A percentile compares a stretch with the other conserved stretches of the same genome.
Evolutionary conservation across 495 filamentous ascomycete species (phyloP).

Genomic region (Xylaria sp.): DNA sequence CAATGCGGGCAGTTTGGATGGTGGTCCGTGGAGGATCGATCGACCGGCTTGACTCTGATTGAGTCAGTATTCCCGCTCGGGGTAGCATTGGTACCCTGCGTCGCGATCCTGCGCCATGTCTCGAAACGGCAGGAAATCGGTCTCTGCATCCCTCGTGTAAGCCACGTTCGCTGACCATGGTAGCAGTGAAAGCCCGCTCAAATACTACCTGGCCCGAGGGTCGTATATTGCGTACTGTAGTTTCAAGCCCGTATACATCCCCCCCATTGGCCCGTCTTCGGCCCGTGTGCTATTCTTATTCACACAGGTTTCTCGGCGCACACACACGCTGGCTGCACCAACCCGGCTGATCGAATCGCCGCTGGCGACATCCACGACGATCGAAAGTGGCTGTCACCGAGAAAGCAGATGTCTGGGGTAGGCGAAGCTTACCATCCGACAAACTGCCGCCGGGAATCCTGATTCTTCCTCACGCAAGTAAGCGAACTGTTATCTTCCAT

Average conservation of each 20-base stretch:
- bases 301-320: background rate
- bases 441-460: slow-evolving; percentile 3
- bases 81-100: background rate
- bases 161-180: slow-evolving; percentile 18
- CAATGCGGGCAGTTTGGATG: background rate
- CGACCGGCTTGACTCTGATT: background rate
- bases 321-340: background rate
- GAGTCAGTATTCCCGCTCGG: slow-evolving; percentile 1
- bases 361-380: slow-evolving; percentile 7
- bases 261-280: slow-evolving; percentile 5
- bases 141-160: slow-evolving; percentile 8
- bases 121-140: slow-evolving; percentile 14
- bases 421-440: slow-evolving; percentile 19
- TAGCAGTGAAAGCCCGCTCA: background rate
- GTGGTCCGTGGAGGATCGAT: background rate
- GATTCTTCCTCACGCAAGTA: slow-evolving; percentile 1
- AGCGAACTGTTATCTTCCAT: background rate
- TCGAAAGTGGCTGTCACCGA: slow-evolving; percentile 8
- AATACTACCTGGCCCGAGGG: background rate
- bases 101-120: slow-evolving; percentile 14
- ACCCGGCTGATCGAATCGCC: slow-evolving; percentile 4
- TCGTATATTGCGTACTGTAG: slow-evolving; percentile 8
- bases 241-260: background rate
- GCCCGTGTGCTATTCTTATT: slow-evolving; percentile 23
- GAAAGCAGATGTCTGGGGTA: slow-evolving; percentile 10